Conservation (phyloP, 106 monocot genomes). For the Dactylorhiza incarnata region DNA sequence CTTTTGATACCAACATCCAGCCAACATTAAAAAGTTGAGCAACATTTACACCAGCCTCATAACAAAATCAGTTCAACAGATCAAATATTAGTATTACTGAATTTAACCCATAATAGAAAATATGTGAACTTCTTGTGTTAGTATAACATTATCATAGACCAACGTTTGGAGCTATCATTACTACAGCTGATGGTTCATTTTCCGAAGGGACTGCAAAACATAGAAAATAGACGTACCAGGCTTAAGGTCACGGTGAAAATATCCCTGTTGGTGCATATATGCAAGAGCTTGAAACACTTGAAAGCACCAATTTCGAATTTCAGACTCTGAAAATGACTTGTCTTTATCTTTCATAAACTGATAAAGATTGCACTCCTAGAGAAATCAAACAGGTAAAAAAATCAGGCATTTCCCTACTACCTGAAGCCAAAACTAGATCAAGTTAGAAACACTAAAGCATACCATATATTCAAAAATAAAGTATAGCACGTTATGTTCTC, state of each 20-base stretch:
- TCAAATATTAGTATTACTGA: neutral
- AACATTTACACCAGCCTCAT: neutral
- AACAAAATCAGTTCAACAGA: neutral
- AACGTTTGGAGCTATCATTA: neutral
- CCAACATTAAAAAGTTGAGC: neutral
- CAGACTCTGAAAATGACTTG: slow-evolving; percentile 56
- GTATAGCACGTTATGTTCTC: slow-evolving; percentile 71
- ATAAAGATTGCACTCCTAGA: slow-evolving; percentile 82
- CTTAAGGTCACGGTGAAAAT: slow-evolving; percentile 93
- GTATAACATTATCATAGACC: neutral
- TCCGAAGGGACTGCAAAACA: slow-evolving; percentile 58
- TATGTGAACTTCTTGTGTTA: neutral
- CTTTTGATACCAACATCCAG: neutral
- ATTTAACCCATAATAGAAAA: neutral
- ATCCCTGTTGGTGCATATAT: slow-evolving; percentile 78
- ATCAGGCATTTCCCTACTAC: neutral
- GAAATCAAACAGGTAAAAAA: slow-evolving; percentile 1
- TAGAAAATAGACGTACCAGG: slow-evolving; percentile 44
- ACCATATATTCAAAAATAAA: slow-evolving; percentile 97
- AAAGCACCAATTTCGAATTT: slow-evolving; percentile 75
- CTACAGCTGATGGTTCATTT: slow-evolving; percentile 58
- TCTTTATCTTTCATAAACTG: slow-evolving; percentile 76
- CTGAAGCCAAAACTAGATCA: neutral
- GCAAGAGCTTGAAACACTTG: slow-evolving; percentile 89
- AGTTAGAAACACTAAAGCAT: slow-evolving; percentile 7